Conservation (phyloP, 768 basidiomycete genomes). For the Amanita polypyramis region DNA sequence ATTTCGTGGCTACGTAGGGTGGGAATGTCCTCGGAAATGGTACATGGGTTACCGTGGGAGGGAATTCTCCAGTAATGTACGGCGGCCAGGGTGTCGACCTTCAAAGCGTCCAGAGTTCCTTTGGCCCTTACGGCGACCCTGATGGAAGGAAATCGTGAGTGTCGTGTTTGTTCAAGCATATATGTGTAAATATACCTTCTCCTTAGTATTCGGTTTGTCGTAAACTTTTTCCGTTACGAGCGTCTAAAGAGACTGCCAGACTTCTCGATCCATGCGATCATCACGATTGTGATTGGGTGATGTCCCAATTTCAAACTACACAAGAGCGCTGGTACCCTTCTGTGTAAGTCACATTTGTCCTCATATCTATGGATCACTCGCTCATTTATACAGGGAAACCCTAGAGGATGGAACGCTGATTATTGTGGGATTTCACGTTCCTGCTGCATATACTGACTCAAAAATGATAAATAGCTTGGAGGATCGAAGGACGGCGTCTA, state of each 20-base stretch:
- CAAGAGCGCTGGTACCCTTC: constrained; percentile 70
- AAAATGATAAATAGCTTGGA: no score
- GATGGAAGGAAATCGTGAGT: constrained; percentile 55
- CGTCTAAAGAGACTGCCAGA: constrained; percentile 21
- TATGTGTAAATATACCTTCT: constrained; percentile 4
- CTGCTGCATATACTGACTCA: no score
- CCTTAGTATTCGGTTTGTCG: constrained; percentile 34
- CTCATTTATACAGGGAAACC: constrained; percentile 39
- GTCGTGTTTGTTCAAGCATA: constrained; percentile 3
- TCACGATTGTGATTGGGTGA: constrained; percentile 46
- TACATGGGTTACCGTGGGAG: no score
- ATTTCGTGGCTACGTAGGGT: no score
- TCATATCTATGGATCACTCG: constrained; percentile 50
- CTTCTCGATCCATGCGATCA: constrained; percentile 60
- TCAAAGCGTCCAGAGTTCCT: background rate
- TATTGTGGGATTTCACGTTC: no score
- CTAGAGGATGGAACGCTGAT: no score
- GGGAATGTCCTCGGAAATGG: no score
- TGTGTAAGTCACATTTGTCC: constrained; percentile 48
- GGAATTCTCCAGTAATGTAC: no score
- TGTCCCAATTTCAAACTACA: constrained; percentile 29
- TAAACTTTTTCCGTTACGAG: background rate
- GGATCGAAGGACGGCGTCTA: no score
- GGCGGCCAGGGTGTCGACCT: no score
- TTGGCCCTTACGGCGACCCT: constrained; percentile 42